These are phyloP conservation scores for Rhinocladiella mackenziei DNA, from an alignment of 2,329 filamentous ascomycete species.

Conservation along the genomic window DNA sequence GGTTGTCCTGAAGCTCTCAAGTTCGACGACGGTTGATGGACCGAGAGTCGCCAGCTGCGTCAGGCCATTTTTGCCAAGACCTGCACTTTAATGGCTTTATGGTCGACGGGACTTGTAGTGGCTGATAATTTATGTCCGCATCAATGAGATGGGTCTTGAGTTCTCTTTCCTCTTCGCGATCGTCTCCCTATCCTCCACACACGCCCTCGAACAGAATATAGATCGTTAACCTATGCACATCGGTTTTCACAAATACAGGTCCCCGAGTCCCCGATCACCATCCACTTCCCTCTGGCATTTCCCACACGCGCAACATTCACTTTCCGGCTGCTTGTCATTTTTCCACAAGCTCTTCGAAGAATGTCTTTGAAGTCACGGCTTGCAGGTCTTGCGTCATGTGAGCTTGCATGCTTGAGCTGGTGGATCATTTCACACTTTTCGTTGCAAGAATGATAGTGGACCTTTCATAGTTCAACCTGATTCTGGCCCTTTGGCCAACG, in stretches of 20 bases:
- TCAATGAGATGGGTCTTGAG: no score
- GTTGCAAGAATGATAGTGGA: slow-evolving; percentile 28
- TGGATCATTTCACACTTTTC: slow-evolving; percentile 26
- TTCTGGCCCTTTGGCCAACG: slow-evolving; percentile 14
- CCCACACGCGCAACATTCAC: slow-evolving; percentile 26
- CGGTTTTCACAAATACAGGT: no score
- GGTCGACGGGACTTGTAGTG: no score
- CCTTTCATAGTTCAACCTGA: slow-evolving; percentile 31
- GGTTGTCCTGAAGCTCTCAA: background rate
- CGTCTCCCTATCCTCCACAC: no score
- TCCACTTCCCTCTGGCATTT: background rate
- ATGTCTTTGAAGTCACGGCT: slow-evolving; percentile 23
- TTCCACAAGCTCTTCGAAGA: slow-evolving; percentile 30
- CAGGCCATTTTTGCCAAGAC: no score
- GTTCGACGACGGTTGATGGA: background rate
- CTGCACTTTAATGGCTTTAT: no score
- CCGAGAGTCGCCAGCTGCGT: no score
- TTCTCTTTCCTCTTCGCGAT: no score
- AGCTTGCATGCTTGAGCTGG: slow-evolving; percentile 25
- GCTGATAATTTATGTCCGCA: no score
- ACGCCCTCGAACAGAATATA: no score
- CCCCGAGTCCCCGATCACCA: no score
- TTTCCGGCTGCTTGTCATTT: slow-evolving; percentile 30
- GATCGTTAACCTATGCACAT: no score
- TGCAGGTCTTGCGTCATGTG: slow-evolving; percentile 25